Evolutionary conservation across 441 rosid genomes (phyloP).

Genomic region (Arabidopsis lyrata): DNA sequence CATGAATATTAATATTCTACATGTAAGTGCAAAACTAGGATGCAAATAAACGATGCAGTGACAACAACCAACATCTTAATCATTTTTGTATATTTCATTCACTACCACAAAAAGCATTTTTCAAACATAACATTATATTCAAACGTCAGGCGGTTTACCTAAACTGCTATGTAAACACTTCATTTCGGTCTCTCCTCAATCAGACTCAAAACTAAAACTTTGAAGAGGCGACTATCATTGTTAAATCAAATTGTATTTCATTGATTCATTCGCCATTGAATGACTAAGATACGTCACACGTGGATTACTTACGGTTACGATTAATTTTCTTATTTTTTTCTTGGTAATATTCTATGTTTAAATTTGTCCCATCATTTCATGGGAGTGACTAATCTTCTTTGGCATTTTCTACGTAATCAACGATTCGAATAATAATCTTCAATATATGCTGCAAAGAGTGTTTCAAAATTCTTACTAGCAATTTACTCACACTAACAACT

Average conservation of each 20-base stretch:
- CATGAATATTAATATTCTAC: background rate
- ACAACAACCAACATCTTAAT: background rate
- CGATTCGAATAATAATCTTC: slow-evolving; percentile 14
- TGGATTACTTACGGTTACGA: slow-evolving; percentile 2
- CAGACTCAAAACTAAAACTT: background rate
- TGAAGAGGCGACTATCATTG: slow-evolving; percentile 8
- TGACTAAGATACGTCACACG: slow-evolving; percentile 6
- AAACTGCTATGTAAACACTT: slow-evolving; percentile 7
- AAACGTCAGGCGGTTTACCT: background rate
- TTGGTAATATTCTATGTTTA: background rate
- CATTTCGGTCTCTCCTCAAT: background rate
- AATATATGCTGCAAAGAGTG: slow-evolving; percentile 39
- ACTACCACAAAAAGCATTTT: background rate
- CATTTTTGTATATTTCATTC: background rate
- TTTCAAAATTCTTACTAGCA: slow-evolving; percentile 13
- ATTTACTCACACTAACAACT: slow-evolving; percentile 33
- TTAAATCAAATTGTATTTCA: slow-evolving; percentile 9
- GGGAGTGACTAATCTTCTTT: background rate
- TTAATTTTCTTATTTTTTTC: background rate
- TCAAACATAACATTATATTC: background rate
- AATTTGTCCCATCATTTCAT: background rate
- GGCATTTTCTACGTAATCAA: slow-evolving; percentile 29
- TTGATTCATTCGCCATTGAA: background rate
- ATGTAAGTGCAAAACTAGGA: background rate
- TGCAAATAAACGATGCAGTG: background rate